Percentiles rank a stretch among this genome's conserved stretches.
These are phyloP conservation scores for Sporothrix dimorphospora DNA, from an alignment of 2,329 filamentous ascomycete genomes.

Conservation along the genomic window DNA sequence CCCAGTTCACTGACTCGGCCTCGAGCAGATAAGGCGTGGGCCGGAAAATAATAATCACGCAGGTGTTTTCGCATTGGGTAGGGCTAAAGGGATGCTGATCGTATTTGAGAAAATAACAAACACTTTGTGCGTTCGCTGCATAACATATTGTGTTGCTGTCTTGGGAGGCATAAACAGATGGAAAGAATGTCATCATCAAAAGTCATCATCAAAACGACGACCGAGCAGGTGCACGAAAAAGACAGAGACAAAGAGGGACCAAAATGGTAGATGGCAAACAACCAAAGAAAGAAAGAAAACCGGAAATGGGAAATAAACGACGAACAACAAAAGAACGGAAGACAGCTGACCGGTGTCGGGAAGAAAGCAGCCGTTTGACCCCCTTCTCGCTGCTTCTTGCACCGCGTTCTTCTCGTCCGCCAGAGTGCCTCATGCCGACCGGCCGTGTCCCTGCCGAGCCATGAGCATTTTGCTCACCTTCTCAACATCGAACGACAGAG, in stretches of 20 bases:
- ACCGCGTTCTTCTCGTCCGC: not conserved
- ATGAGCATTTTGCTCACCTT: slow-evolving; percentile 42
- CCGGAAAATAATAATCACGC: not conserved
- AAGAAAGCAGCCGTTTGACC: too few relatives aligned
- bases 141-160: not conserved
- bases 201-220: not conserved
- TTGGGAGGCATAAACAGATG: not conserved
- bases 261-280: too few relatives aligned
- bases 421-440: slow-evolving; percentile 29
- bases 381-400: not conserved
- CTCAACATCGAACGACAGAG: slow-evolving; percentile 39
- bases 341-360: not conserved
- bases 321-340: not conserved
- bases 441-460: slow-evolving; percentile 39
- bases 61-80: not conserved
- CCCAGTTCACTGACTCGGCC: not conserved
- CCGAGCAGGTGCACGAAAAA: not conserved
- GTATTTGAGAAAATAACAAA: not conserved
- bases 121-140: not conserved
- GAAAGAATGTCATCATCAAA: not conserved
- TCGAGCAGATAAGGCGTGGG: not conserved
- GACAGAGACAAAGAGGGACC: too few relatives aligned
- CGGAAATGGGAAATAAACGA: not conserved
- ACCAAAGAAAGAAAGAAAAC: not conserved
- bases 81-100: not conserved